Percentiles rank a stretch among this genome's conserved stretches.
These are phyloP conservation scores for Hypoxylon sp. DNA, from an alignment of 2,329 filamentous ascomycete species.

Conservation along the genomic window DNA sequence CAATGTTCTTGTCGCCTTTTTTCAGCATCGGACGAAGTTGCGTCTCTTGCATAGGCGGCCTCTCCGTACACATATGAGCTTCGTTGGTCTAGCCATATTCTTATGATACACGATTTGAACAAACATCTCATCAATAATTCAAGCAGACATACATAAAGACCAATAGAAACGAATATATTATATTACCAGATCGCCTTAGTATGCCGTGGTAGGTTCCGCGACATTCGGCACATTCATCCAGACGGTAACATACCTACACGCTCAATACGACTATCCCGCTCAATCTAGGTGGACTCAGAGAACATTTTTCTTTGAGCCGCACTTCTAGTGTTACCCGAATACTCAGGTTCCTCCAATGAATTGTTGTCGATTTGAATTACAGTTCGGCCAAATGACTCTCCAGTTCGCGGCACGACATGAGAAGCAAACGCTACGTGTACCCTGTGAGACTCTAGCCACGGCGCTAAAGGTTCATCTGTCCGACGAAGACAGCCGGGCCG, in stretches of 20 bases:
- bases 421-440: constrained; percentile 23
- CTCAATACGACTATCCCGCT: constrained; percentile 13
- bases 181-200: constrained; percentile 18
- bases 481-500: constrained; percentile 6
- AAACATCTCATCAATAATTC: constrained; percentile 1
- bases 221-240: constrained; percentile 15
- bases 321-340: constrained; percentile 20
- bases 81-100: background rate
- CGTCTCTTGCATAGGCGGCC: background rate
- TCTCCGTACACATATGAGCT: background rate
- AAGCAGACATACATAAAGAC: background rate
- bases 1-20: background rate
- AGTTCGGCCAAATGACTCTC: constrained; percentile 9
- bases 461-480: constrained; percentile 13
- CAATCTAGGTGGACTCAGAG: constrained; percentile 8
- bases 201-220: constrained; percentile 27
- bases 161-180: constrained; percentile 3
- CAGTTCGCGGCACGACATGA: background rate
- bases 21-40: background rate
- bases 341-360: constrained; percentile 20
- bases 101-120: constrained; percentile 2
- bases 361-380: constrained; percentile 29
- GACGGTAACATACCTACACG: constrained; percentile 16
- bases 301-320: constrained; percentile 33
- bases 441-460: constrained; percentile 15